Conservation (phyloP, 306 rosid species). For the Hippophae rhamnoides region DNA sequence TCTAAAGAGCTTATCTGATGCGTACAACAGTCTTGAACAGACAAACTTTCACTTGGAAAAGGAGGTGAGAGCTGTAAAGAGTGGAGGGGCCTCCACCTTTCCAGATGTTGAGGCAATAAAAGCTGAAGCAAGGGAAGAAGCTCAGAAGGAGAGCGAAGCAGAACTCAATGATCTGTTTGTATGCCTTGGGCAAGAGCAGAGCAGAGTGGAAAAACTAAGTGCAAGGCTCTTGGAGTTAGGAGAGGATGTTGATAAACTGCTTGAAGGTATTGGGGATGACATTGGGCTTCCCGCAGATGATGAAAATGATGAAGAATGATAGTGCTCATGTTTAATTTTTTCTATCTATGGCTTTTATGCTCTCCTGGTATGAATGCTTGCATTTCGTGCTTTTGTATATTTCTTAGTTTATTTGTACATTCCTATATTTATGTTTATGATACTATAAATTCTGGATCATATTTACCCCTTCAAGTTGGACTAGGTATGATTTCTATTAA, state of each 20-base stretch:
- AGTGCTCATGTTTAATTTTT: not conserved
- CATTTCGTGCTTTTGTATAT: too few species aligned
- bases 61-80: conserved; percentile 49
- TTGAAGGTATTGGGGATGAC: conserved; percentile 85
- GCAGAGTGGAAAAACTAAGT: conserved; percentile 67
- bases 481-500: too few species aligned
- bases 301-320: conserved; percentile 34
- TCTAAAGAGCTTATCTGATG: conserved; percentile 81
- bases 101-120: conserved; percentile 65
- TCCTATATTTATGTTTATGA: too few species aligned
- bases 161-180: conserved; percentile 87
- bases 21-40: conserved; percentile 93
- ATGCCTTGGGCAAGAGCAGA: conserved; percentile 97
- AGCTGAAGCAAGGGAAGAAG: conserved; percentile 97
- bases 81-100: conserved; percentile 29
- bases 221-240: conserved; percentile 82
- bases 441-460: too few species aligned
- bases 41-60: conserved; percentile 66
- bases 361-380: not conserved
- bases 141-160: conserved; percentile 84
- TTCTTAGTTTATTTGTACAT: too few species aligned
- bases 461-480: too few species aligned
- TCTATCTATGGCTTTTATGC: not conserved
- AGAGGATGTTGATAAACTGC: conserved; percentile 71
- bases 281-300: conserved; percentile 37